Evolutionary conservation across 2,329 filamentous ascomycete genomes (phyloP).

Genomic region (Pseudocercospora fijiensis): DNA sequence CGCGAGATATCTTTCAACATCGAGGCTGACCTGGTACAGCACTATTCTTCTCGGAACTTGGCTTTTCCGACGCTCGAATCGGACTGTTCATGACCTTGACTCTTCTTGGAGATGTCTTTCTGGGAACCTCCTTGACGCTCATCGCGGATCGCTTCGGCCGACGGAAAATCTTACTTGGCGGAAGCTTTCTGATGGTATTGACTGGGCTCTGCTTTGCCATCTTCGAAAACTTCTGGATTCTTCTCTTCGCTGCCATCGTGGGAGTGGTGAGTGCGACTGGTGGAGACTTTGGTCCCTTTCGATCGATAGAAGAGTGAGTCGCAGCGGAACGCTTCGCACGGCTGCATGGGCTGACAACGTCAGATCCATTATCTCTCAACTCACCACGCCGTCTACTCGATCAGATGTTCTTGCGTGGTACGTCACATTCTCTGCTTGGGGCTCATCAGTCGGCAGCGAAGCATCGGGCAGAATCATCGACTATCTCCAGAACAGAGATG

Average conservation of each 20-base stretch:
- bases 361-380: slow-evolving; percentile 57
- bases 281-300: slow-evolving; percentile 66
- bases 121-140: slow-evolving; percentile 36
- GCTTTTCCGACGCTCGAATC: slow-evolving; percentile 36
- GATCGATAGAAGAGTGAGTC: slow-evolving; percentile 60
- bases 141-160: slow-evolving; percentile 38
- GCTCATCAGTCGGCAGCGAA: slow-evolving; percentile 56
- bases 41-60: slow-evolving; percentile 38
- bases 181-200: slow-evolving; percentile 36
- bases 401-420: slow-evolving; percentile 69
- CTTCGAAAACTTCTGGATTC: slow-evolving; percentile 38
- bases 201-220: slow-evolving; percentile 34
- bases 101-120: slow-evolving; percentile 37
- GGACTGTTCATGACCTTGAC: slow-evolving; percentile 40
- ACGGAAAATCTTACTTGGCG: slow-evolving; percentile 34
- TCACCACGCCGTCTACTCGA: slow-evolving; percentile 56
- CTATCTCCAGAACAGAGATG: slow-evolving; percentile 45
- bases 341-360: slow-evolving; percentile 1
- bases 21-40: slow-evolving; percentile 23
- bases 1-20: neutral
- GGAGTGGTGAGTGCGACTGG: slow-evolving; percentile 45
- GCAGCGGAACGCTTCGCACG: neutral
- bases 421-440: slow-evolving; percentile 57
- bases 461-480: slow-evolving; percentile 54
- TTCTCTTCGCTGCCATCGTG: slow-evolving; percentile 37